Percentiles rank a stretch among this genome's conserved stretches.
Conservation (phyloP, 495 filamentous ascomycete genomes). For the Annulohypoxylon moriforme region DNA sequence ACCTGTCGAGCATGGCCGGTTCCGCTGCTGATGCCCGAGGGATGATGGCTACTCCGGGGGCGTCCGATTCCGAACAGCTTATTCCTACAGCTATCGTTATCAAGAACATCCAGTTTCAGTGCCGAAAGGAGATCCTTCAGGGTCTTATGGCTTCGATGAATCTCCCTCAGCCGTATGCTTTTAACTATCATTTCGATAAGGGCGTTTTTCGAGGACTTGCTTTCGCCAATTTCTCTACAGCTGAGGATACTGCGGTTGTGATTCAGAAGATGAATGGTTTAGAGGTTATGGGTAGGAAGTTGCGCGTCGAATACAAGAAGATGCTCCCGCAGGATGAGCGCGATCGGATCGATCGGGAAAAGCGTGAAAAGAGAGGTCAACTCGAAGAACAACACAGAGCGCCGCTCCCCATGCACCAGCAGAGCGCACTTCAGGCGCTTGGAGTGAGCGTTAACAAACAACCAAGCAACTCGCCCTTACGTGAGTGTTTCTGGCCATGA, state of each 20-base stretch:
- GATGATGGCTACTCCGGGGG: constrained; percentile 57
- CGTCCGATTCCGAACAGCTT: constrained; percentile 72
- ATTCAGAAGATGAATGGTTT: constrained; percentile 94
- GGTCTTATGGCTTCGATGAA: constrained; percentile 91
- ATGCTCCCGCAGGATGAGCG: constrained; percentile 96
- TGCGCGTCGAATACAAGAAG: constrained; percentile 99
- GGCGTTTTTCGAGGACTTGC: constrained; percentile 96
- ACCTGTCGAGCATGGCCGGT: constrained; percentile 36
- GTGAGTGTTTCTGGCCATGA: constrained; percentile 28
- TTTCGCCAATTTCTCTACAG: constrained; percentile 97
- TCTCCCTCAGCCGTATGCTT: constrained; percentile 93
- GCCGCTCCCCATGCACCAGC: constrained; percentile 74
- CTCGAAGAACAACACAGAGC: constrained; percentile 93
- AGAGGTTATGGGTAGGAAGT: constrained; percentile 91
- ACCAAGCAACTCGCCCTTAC: constrained; percentile 52
- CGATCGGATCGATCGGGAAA: constrained; percentile 96
- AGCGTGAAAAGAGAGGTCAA: constrained; percentile 95
- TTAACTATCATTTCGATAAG: constrained; percentile 99
- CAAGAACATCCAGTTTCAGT: constrained; percentile 99
- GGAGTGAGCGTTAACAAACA: constrained; percentile 66
- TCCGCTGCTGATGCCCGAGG: constrained; percentile 45
- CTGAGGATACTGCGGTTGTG: constrained; percentile 89
- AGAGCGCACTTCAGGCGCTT: constrained; percentile 85
- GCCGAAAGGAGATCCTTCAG: constrained; percentile 95
- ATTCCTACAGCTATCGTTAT: constrained; percentile 99